Evolutionary conservation across 2,329 filamentous ascomycete genomes (phyloP).

Genomic region (Clarireedia homoeocarpa): DNA sequence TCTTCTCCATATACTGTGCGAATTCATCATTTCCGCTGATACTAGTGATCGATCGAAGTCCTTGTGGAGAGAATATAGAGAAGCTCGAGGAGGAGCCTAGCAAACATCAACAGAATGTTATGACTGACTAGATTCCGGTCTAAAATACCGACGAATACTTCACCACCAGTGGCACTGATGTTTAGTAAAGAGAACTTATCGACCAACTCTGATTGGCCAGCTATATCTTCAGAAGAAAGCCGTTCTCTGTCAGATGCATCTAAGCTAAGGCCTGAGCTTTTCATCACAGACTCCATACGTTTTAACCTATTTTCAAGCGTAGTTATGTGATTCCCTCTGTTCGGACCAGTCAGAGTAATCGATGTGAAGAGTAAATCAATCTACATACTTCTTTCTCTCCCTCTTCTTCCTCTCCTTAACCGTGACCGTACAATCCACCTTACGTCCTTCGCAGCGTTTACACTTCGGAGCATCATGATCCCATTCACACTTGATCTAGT

Average conservation of each 20-base stretch:
- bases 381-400: slow-evolving; percentile 17
- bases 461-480: slow-evolving; percentile 16
- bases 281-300: slow-evolving; percentile 21
- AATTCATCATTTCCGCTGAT: neutral
- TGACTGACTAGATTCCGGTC: neutral
- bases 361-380: slow-evolving; percentile 2
- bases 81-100: slow-evolving; percentile 21
- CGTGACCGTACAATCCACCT: slow-evolving; percentile 19
- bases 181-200: slow-evolving; percentile 18
- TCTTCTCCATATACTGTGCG: neutral
- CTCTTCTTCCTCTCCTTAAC: slow-evolving; percentile 21
- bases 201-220: slow-evolving; percentile 14
- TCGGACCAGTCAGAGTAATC: slow-evolving; percentile 1
- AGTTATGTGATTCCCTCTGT: slow-evolving; percentile 13
- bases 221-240: slow-evolving; percentile 14
- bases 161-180: slow-evolving; percentile 13
- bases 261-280: slow-evolving; percentile 11
- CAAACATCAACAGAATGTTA: neutral
- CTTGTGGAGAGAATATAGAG: slow-evolving; percentile 22
- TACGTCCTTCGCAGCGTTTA: slow-evolving; percentile 15
- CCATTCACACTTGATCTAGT: slow-evolving; percentile 21
- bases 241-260: slow-evolving; percentile 5
- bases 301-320: slow-evolving; percentile 21
- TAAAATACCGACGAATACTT: slow-evolving; percentile 18
- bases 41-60: slow-evolving; percentile 18